Base-by-base conservation (phyloP, 768 basidiomycete genomes). In the Termitomyces titanicus region DNA sequence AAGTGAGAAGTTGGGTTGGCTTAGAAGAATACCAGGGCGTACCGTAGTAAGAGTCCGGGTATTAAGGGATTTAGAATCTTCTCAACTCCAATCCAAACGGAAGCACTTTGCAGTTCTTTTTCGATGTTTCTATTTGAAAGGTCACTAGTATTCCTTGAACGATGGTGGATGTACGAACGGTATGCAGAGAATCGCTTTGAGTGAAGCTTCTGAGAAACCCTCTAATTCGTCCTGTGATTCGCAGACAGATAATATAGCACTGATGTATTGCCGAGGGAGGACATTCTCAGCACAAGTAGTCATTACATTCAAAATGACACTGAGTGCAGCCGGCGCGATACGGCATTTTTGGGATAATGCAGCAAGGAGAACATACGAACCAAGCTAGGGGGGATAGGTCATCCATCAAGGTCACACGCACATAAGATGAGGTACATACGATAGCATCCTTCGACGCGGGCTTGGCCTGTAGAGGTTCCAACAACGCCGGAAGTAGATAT, bases 331-430 rank as follows among this genome's bases (percentile, higher is more conserved):
- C 0, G 81, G 60, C 1, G 82, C 75, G 33, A 95, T 63, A 12
- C 76, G 73, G 49, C 81, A 81, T 69, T 84, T 86, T 59, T 84
- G 83, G 0, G 89, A 83, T 22, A 95, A 75, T 0, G 84, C 76
- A 1, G 85, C 81, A 0, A 94, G 72, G 9, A 94, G 75, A 54
- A 93, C 79, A 62, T 88, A 89, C 60, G 81, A 83, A 43, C 84
- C 88, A 12, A 94, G 77, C 89, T 89, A 56, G 51, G 56, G 53
- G 51, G 56, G 53, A 53, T 35, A 20, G 24, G n/a, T 12, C 25
- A 34, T 48, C 46, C 51, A 46, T 18, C 38, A 18, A 27, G 35
- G 47, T 20, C 20, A 17, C 20, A 18, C 25, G 17, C 44, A 3
- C 33, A 20, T 11, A n/a, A n/a, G n/a, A 25, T 12, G 10, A 35